These are phyloP conservation scores for Nicotiana tomentosiformis DNA, from an alignment of 257 asterid genomes.

Conservation along the genomic window DNA sequence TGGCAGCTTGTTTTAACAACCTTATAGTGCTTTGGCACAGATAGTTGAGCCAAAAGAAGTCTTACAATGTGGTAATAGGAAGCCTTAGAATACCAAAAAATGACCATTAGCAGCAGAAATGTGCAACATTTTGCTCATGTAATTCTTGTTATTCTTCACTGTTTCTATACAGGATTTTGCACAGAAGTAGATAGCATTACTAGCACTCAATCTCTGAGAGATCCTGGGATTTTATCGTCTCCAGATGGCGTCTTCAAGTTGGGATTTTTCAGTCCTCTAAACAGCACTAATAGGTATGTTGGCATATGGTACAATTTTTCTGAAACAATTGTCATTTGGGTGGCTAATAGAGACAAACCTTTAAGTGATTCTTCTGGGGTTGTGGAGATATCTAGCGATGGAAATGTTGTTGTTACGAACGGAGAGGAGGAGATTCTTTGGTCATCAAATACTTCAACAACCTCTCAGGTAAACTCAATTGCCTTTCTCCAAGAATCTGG, in stretches of 20 bases:
- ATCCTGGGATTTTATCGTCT: conserved; percentile 24
- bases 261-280: conserved; percentile 37
- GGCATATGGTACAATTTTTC: conserved; percentile 32
- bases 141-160: background rate
- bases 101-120: background rate
- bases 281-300: conserved; percentile 32
- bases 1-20: background rate
- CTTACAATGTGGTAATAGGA: background rate
- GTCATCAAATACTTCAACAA: background rate
- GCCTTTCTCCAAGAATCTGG: conserved; percentile 3
- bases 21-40: background rate
- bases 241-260: conserved; percentile 12
- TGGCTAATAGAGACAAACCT: conserved; percentile 8
- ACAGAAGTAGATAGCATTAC: conserved; percentile 32
- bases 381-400: background rate
- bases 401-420: background rate
- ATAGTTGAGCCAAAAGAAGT: background rate
- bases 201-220: conserved; percentile 5
- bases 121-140: background rate
- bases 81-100: background rate
- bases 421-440: conserved; percentile 5
- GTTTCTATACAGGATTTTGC: conserved; percentile 10
- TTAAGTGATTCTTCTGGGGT: conserved; percentile 4
- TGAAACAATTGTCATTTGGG: conserved; percentile 14
- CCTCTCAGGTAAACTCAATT: background rate